phyloP scores from a whole-genome alignment of 2,329 filamentous ascomycete species.

The Exophiala mesophila region DNA sequence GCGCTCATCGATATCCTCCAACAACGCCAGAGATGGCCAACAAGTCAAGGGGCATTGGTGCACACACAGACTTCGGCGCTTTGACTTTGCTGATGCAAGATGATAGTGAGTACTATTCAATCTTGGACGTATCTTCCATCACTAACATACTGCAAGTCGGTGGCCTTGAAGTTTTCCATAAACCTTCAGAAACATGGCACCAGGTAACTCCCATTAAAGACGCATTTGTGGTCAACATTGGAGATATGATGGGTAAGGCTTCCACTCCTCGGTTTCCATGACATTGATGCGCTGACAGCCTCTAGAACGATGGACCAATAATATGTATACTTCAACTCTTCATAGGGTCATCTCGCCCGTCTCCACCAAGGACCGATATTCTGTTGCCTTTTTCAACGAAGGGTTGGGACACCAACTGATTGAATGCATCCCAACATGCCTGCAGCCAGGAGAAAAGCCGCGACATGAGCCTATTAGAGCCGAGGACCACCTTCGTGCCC shows the following conservation, averaged over 20 bases:
- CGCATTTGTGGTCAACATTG: constrained; percentile 45
- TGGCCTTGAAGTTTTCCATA: constrained; percentile 47
- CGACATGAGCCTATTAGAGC: constrained; percentile 32
- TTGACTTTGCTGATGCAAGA: constrained; percentile 54
- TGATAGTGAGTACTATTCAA: constrained; percentile 30
- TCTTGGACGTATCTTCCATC: constrained; percentile 42
- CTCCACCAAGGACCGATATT: constrained; percentile 36
- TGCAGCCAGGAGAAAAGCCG: constrained; percentile 31
- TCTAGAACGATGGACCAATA: constrained; percentile 48
- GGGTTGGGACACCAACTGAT: constrained; percentile 36
- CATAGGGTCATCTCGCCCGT: constrained; percentile 44
- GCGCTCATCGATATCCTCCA: constrained; percentile 11
- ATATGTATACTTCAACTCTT: constrained; percentile 48
- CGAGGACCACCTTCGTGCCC: constrained; percentile 31
- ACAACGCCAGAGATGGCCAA: constrained; percentile 26
- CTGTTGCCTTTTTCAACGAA: constrained; percentile 41
- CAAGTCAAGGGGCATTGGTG: constrained; percentile 30
- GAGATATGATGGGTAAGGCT: constrained; percentile 24
- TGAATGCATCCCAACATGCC: constrained; percentile 34
- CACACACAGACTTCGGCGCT: constrained; percentile 49
- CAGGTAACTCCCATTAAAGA: constrained; percentile 41
- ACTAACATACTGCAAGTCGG: constrained; percentile 43
- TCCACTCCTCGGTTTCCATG: constrained; percentile 44
- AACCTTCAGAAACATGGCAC: constrained; percentile 41
- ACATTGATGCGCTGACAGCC: constrained; percentile 48